Base-by-base conservation (phyloP, 2,329 filamentous ascomycete species). In the Paecilomyces fulvus region DNA sequence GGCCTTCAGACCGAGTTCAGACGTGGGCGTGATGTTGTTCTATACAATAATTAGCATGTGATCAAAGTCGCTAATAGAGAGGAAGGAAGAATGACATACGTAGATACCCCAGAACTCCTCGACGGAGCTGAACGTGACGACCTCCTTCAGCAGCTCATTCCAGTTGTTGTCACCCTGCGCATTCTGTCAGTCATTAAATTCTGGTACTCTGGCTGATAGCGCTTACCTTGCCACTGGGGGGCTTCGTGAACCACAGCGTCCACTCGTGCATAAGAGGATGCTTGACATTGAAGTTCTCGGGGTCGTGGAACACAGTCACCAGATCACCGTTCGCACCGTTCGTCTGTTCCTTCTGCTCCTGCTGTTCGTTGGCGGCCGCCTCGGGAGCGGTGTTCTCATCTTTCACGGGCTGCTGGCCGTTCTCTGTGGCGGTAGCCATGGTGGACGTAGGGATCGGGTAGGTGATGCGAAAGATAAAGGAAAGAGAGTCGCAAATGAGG, bases 31-130 rank as follows among this genome's bases (percentile, higher is more conserved):
- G 73, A 99, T 96, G 76, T 99, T 99, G 83, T 99, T 99, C 95
- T 99, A 55, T 53, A 28, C 52, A 60, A 53, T 55, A 56, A 54
- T 21, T 14, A 49, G n/a, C 23, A 58, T 30, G 3, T 31, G 6
- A 30, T 53, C n/a, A 49, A 28, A 25, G n/a, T 14, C 30, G 30
- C 33, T 21, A n/a, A n/a, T 31, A 43, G 11, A 30, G 55, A 37
- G 50, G 14, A 51, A 54, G 33, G 52, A 8, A 6, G 52, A 31
- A 57, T 56, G 43, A 80, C 92, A 73, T 83, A 99, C 95, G 77
- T 97, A 97, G 72, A 99, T 90, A 58, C 94, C 94, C 94, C 94
- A 99, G 77, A 99, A 99, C 75, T 99, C 95, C 78, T 99, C 94
- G 25, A 99, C 94, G 2, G 92, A 96, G 78, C 96, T 90, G 70